Evolutionary conservation across 177 flowering plant species (phyloP).

Genomic region (Vitis hybrid): DNA sequence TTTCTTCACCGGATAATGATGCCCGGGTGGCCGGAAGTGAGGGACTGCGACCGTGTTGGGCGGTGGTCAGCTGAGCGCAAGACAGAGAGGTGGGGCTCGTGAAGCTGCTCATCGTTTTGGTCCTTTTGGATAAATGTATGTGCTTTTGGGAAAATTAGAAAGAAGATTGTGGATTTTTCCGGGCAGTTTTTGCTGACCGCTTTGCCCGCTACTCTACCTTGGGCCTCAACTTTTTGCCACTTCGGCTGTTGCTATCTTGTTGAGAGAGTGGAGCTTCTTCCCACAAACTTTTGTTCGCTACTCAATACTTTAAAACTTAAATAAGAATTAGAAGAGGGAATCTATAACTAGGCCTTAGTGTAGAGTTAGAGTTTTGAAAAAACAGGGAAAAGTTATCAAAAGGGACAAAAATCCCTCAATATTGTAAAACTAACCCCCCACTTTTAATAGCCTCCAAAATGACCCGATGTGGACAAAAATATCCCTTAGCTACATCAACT

Average conservation of each 20-base stretch:
- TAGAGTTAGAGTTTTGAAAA: too few relatives aligned
- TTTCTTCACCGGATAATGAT: constrained; percentile 15
- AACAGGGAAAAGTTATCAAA: too few relatives aligned
- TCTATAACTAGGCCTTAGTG: too few relatives aligned
- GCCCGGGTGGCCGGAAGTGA: constrained; percentile 13
- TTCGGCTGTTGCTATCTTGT: constrained; percentile 29
- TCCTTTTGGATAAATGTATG: neutral
- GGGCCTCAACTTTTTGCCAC: constrained; percentile 36
- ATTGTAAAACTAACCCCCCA: too few relatives aligned
- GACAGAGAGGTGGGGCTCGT: constrained; percentile 33
- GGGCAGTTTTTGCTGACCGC: constrained; percentile 20
- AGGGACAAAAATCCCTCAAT: too few relatives aligned
- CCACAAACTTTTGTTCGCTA: too few relatives aligned
- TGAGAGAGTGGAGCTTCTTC: neutral
- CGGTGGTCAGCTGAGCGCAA: constrained; percentile 24
- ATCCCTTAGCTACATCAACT: too few relatives aligned
- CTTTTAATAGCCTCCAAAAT: too few relatives aligned
- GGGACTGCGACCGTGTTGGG: constrained; percentile 12
- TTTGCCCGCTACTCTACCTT: constrained; percentile 23
- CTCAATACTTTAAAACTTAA: too few relatives aligned
- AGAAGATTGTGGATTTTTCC: neutral
- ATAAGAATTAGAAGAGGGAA: too few relatives aligned
- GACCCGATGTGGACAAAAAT: too few relatives aligned
- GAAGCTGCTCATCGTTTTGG: constrained; percentile 37
- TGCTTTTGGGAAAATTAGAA: neutral